Conservation (phyloP, 2,329 filamentous ascomycete species). For the Tolypocladium endophyticum region DNA sequence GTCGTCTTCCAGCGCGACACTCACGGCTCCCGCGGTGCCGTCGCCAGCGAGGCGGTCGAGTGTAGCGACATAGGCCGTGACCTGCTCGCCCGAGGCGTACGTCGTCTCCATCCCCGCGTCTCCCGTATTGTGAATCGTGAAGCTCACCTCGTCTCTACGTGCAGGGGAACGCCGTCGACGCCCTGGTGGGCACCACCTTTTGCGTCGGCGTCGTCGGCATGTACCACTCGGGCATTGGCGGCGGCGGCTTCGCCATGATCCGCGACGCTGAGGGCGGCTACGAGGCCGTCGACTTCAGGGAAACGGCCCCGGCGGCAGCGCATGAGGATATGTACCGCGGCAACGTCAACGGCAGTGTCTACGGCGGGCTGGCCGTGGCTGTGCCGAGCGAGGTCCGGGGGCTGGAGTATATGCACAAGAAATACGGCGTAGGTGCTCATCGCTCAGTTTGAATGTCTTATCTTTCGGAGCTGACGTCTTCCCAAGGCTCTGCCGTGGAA, state of each 20-base stretch:
- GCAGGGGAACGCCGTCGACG: conserved; percentile 66
- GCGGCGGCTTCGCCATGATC: conserved; percentile 83
- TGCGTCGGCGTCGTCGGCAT: conserved; percentile 68
- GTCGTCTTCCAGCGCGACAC: conserved; percentile 10
- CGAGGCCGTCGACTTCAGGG: conserved; percentile 82
- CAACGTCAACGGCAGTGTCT: conserved; percentile 55
- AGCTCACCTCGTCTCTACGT: neutral
- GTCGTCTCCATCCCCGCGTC: conserved; percentile 15
- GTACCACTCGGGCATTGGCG: conserved; percentile 76
- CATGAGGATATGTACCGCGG: conserved; percentile 76
- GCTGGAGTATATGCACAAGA: conserved; percentile 64
- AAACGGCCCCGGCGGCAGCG: conserved; percentile 74
- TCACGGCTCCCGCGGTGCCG: conserved; percentile 40
- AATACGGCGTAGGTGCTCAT: conserved; percentile 45
- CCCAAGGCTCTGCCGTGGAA: conserved; percentile 54
- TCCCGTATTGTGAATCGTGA: neutral
- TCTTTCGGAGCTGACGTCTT: neutral
- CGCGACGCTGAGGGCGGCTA: conserved; percentile 63
- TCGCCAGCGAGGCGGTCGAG: conserved; percentile 58
- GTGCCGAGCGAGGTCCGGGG: conserved; percentile 71
- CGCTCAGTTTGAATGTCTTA: neutral
- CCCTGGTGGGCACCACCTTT: conserved; percentile 61
- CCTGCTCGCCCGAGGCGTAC: conserved; percentile 42
- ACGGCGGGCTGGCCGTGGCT: conserved; percentile 61
- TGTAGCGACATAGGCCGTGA: conserved; percentile 61